Base-by-base conservation (phyloP, 2,329 filamentous ascomycete genomes). In the Claviceps capensis region DNA sequence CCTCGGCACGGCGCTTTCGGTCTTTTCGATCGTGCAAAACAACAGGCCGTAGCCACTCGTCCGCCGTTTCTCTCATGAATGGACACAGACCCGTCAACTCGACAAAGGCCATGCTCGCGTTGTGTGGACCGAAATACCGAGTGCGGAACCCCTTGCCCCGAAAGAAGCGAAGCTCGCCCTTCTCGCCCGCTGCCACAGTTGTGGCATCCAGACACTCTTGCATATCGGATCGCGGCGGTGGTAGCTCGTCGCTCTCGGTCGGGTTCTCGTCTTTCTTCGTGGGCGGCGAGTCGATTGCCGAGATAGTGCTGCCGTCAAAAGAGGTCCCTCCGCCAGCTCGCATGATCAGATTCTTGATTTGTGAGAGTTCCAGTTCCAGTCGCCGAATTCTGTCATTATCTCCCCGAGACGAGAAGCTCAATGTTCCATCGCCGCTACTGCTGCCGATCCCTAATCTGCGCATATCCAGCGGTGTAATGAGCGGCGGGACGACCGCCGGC, bases 31-130 rank as follows among this genome's bases (percentile, higher is more conserved):
- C 68, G 56, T 77, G 74, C 26, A 79, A 70, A 40, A 78, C 76
- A 45, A 81, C 72, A 7, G 78, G 78, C 49, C 74, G 72, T 51
- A 82, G 69, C 76, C 78, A 81, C 61, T 81, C 76, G 50, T 80
- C 76, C 9, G 78, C 77, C 1, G 77, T 81, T 65, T 81, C 77
- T 56, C 74, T 76, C 78, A 82, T 81, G 53, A 81, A 81, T 14
- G 76, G 74, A 46, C 72, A 76, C 46, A 82, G 68, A 2, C 78
- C 78, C 2, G 75, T 74, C 58, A 78, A 67, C 67, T 80, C 77
- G 48, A 75, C 73, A 59, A 81, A 78, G 11, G 78, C 78, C 65
- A 79, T 76, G 65, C 74, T 80, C 45, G 77, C 76, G 57, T 79
- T 81, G 62, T 80, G 75, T 3, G 77, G 77, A 2, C 78, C 77